Evolutionary conservation across 805 yeast genomes (phyloP), one percentile per base, ranked within the genome.

Genomic region (Spathaspora girioi): DNA sequence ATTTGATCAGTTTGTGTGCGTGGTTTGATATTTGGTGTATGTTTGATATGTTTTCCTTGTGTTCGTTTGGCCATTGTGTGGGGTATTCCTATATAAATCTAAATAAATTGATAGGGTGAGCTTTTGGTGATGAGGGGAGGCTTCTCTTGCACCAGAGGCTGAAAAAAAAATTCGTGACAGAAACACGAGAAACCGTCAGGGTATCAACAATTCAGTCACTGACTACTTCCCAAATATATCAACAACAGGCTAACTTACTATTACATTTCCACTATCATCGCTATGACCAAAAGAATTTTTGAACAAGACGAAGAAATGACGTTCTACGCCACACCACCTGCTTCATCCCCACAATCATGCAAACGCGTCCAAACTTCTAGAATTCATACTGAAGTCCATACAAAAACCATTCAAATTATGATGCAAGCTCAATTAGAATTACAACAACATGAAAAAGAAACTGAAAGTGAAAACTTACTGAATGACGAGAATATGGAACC

Each of bases 1-100:
- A 77, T 75, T 42, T 73, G 53, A 53, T 80, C 77, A 20, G 76
- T 69, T 57, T 72, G 68, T 54, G 57, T 59, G 47, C 75, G 64
- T 62, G 78, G 69, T 19, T 60, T 57, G 12, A 71, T 66, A 14
- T 81, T 79, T 2, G 87, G 79, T 14, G 81, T 71, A 60, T 85
- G 89, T 60, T 79, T 83, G 47, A 81, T 73, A 7, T 70, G 69
- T 45, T 63, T 43, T 12, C 75, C 17, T 63, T 57, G 26, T 18
- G 45, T 12, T 48, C 48, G 46, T 26, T 49, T 35, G 11, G 45
- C 38, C 49, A 43, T 43, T n/a, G 38, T 46, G 23, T 27, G 23
- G n/a, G 26, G 50, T 43, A 8, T 40, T 40, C 3, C 10, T 40
- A n/a, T 40, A 40, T 29, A 29, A 11, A 5, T 4, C 32, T 29